Conservation (phyloP, 495 filamentous ascomycete species). For the Annulohypoxylon nitens region DNA sequence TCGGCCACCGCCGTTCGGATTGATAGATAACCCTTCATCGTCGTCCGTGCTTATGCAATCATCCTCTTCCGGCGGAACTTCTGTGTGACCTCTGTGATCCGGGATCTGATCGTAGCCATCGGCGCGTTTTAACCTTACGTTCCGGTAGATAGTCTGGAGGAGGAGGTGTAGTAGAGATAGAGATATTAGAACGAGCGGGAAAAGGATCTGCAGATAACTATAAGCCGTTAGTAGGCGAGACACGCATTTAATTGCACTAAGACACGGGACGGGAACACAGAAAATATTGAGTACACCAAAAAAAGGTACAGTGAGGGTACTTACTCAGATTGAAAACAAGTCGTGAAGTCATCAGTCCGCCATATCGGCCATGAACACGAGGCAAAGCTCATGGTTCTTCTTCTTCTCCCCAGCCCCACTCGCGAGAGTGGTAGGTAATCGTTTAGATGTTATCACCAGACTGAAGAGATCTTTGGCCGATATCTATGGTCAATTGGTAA, state of each 20-base stretch:
- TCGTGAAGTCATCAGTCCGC: conserved; percentile 87
- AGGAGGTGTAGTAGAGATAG: conserved; percentile 77
- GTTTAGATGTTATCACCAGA: conserved; percentile 44
- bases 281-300: background rate
- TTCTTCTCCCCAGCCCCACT: conserved; percentile 43
- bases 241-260: background rate
- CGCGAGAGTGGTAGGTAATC: conserved; percentile 34
- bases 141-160: conserved; percentile 64
- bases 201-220: conserved; percentile 86
- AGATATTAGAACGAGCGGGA: conserved; percentile 79
- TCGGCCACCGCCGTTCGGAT: conserved; percentile 57
- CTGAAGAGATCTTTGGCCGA: conserved; percentile 7
- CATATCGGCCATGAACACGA: conserved; percentile 85
- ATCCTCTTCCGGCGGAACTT: conserved; percentile 60
- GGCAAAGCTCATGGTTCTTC: conserved; percentile 68
- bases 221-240: conserved; percentile 41
- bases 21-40: conserved; percentile 69
- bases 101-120: conserved; percentile 64
- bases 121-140: conserved; percentile 60
- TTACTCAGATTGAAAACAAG: conserved; percentile 91
- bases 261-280: conserved; percentile 11
- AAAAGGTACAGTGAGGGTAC: conserved; percentile 45
- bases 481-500: conserved; percentile 26
- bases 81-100: conserved; percentile 61
- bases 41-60: conserved; percentile 69